These are phyloP conservation scores for Xylariaceae sp. DNA, from an alignment of 2,329 filamentous ascomycete genomes.

Conservation along the genomic window DNA sequence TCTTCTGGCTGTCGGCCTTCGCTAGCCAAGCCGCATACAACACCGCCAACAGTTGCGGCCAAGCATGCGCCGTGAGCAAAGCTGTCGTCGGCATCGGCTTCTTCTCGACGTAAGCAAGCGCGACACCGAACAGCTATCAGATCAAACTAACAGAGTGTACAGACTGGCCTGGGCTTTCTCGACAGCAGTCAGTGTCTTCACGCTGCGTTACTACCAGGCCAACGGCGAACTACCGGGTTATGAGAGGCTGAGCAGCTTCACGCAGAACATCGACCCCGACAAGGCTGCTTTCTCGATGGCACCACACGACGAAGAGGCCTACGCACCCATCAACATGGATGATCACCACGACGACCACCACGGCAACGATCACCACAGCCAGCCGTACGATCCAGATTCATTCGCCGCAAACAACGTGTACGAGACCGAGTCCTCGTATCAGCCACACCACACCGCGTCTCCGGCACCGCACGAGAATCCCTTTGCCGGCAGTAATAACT, in stretches of 20 bases:
- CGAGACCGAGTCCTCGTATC: conserved; percentile 49
- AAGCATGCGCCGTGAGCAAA: conserved; percentile 58
- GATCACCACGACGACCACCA: conserved; percentile 46
- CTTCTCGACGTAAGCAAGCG: conserved; percentile 52
- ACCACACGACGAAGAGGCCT: conserved; percentile 63
- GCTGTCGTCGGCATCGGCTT: conserved; percentile 60
- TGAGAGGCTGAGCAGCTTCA: conserved; percentile 40
- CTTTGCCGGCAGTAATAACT: conserved; percentile 40
- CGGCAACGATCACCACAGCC: conserved; percentile 32
- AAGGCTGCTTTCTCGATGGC: conserved; percentile 67
- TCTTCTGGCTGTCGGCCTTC: conserved; percentile 66
- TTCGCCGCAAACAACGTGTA: conserved; percentile 38
- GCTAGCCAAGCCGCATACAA: conserved; percentile 64
- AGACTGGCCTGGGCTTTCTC: conserved; percentile 55
- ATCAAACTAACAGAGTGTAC: conserved; percentile 4
- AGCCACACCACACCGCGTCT: conserved; percentile 33
- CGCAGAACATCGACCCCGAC: conserved; percentile 60
- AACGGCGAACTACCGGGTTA: conserved; percentile 61
- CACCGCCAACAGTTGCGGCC: conserved; percentile 49
- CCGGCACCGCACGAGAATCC: conserved; percentile 29
- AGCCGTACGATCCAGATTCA: conserved; percentile 31
- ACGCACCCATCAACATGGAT: conserved; percentile 57
- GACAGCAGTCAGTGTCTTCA: conserved; percentile 56
- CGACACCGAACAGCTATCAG: neutral
- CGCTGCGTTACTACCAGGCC: conserved; percentile 58